phyloP scores from a whole-genome alignment of 495 filamentous ascomycete genomes.

The Chaetomium tenue region DNA sequence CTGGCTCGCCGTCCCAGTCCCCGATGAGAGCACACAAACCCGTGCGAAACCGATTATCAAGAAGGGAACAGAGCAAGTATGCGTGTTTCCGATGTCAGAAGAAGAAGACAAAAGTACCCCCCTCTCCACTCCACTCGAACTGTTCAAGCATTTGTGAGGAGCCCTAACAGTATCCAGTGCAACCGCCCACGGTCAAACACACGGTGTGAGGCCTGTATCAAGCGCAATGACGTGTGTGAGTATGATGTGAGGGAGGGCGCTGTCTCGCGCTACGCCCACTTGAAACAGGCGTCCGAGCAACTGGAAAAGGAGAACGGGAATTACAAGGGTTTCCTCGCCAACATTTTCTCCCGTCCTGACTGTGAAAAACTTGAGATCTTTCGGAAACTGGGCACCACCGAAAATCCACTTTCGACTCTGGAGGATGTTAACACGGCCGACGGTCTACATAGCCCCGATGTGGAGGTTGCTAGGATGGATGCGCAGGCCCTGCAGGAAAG shows the following conservation, averaged over 20 bases:
- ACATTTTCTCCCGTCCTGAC: not conserved
- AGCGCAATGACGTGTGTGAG: conserved; percentile 1
- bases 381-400: not conserved
- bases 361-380: not conserved
- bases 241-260: not conserved
- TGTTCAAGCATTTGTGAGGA: not conserved
- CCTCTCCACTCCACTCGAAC: not conserved
- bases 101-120: not conserved
- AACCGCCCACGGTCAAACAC: not conserved
- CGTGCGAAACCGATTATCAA: not conserved
- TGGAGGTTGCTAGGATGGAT: not conserved
- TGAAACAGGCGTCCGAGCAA: not conserved
- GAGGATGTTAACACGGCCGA: not conserved
- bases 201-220: not conserved
- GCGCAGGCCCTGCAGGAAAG: not conserved
- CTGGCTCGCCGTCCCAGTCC: not conserved
- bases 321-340: not conserved
- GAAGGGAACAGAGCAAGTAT: not conserved
- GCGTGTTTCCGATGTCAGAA: conserved; percentile 3
- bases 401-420: not conserved
- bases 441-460: not conserved
- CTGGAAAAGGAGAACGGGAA: not conserved
- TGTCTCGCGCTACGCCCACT: not conserved
- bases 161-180: not conserved
- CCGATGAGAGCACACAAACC: not conserved